Percentiles rank a stretch among this genome's conserved stretches.
Conservation (phyloP, 2,329 filamentous ascomycete species). For the Exophiala alcalophila region DNA sequence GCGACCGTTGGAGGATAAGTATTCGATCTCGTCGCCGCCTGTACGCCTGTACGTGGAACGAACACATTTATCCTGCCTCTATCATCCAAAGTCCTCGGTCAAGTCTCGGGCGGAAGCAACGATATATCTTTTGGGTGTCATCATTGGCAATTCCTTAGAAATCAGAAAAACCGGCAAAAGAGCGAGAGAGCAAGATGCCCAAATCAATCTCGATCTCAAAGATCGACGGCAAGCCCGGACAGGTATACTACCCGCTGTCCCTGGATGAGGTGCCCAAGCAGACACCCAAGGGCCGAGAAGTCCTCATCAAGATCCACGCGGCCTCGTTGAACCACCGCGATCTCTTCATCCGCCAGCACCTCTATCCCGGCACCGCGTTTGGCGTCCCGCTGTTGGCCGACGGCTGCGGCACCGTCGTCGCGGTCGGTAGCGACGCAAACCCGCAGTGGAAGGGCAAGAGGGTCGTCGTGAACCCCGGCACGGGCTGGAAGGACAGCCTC, state of each 20-base stretch:
- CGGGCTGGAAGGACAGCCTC: slow-evolving; percentile 70
- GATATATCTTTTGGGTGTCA: too few species aligned
- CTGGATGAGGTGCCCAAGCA: slow-evolving; percentile 62
- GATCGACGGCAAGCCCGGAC: slow-evolving; percentile 67
- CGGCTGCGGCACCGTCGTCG: slow-evolving; percentile 71
- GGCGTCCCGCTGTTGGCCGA: slow-evolving; percentile 76
- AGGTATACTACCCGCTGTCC: slow-evolving; percentile 65
- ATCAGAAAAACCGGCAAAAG: too few species aligned
- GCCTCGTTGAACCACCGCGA: slow-evolving; percentile 92
- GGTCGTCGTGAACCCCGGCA: slow-evolving; percentile 74
- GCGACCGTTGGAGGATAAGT: too few species aligned
- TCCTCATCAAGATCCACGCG: slow-evolving; percentile 72
- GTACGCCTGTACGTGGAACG: too few species aligned
- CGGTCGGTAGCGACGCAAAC: slow-evolving; percentile 55
- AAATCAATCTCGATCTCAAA: slow-evolving; percentile 44
- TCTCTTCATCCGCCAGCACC: slow-evolving; percentile 86
- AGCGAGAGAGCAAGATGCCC: slow-evolving; percentile 39
- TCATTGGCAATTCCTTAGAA: too few species aligned
- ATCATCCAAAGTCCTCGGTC: not conserved
- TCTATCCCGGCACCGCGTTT: slow-evolving; percentile 85
- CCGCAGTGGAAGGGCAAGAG: slow-evolving; percentile 62
- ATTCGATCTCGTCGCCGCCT: too few species aligned
- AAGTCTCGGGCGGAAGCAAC: too few species aligned
- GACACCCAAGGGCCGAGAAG: slow-evolving; percentile 61
- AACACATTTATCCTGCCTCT: too few species aligned